These are phyloP conservation scores for Metschnikowia dekortorum DNA, from an alignment of 805 yeast genomes.

Conservation along the genomic window DNA sequence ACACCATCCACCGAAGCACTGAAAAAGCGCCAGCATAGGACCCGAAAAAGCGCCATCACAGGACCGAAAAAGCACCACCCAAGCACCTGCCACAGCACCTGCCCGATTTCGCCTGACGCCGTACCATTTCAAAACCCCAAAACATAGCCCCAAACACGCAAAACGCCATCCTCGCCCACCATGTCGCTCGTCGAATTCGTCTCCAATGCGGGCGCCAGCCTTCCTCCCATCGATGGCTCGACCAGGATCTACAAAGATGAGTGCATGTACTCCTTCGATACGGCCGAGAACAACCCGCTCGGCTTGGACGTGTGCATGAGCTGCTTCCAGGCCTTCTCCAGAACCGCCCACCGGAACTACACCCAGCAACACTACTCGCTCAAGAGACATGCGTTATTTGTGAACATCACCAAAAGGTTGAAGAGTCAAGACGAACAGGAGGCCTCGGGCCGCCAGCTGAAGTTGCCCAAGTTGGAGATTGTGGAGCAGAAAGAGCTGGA, in stretches of 20 bases:
- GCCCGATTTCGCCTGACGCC: background rate
- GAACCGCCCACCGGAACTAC: constrained; percentile 41
- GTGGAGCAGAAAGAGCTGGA: constrained; percentile 61
- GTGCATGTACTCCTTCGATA: constrained; percentile 81
- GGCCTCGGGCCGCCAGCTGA: constrained; percentile 21
- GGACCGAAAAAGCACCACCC: too few relatives aligned
- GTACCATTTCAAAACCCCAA: background rate
- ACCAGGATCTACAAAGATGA: constrained; percentile 73
- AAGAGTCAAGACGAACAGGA: constrained; percentile 29
- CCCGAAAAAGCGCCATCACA: too few relatives aligned
- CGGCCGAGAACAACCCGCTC: constrained; percentile 43
- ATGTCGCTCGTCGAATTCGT: constrained; percentile 9
- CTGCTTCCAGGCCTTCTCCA: constrained; percentile 69
- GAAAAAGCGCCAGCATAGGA: too few relatives aligned
- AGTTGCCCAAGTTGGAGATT: constrained; percentile 64
- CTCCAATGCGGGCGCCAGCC: constrained; percentile 7
- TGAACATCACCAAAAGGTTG: constrained; percentile 53
- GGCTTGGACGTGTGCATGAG: constrained; percentile 75
- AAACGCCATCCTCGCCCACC: background rate
- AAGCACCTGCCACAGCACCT: too few relatives aligned
- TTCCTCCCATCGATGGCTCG: constrained; percentile 21
- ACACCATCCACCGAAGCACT: too few relatives aligned
- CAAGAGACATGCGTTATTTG: constrained; percentile 51
- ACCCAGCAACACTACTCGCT: constrained; percentile 51
- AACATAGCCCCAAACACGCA: too few relatives aligned